Percentiles rank a stretch among this genome's conserved stretches.
phyloP scores from a whole-genome alignment of 140 eudicot species.

The Anethum foeniculum region DNA sequence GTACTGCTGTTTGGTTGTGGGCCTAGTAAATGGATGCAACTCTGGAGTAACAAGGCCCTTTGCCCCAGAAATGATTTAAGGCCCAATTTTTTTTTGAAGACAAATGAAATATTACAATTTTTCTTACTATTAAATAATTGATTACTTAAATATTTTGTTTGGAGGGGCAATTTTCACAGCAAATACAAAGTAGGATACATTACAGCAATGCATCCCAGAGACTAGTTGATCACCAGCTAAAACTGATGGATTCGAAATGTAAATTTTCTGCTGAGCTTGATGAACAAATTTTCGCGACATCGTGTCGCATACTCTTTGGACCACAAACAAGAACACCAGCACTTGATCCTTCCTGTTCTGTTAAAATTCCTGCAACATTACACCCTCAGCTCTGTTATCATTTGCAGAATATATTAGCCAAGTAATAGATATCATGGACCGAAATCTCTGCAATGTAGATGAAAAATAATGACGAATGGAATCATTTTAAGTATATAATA shows the following conservation, averaged over 20 bases:
- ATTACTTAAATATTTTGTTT: too few relatives aligned
- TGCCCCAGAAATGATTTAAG: too few relatives aligned
- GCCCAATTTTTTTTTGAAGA: too few relatives aligned
- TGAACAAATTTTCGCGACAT: neutral
- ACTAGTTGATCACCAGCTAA: constrained; percentile 2
- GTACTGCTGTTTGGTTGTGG: too few relatives aligned
- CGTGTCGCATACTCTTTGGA: constrained; percentile 3
- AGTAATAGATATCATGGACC: neutral
- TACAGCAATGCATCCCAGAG: neutral
- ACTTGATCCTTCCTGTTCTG: neutral
- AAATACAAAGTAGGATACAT: neutral
- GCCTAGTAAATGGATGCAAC: too few relatives aligned
- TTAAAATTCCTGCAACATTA: neutral
- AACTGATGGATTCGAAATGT: constrained; percentile 5
- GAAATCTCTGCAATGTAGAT: neutral
- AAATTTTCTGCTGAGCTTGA: neutral
- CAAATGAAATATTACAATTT: too few relatives aligned
- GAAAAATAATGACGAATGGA: neutral
- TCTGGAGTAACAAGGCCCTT: too few relatives aligned
- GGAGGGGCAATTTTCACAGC: too few relatives aligned
- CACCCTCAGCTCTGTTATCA: neutral
- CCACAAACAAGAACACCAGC: constrained; percentile 13
- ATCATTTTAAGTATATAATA: neutral
- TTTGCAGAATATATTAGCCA: neutral
- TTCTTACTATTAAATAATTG: too few relatives aligned